Conservation (phyloP, 1,139 yeast species). For the Saccharomyces pastorianus region DNA sequence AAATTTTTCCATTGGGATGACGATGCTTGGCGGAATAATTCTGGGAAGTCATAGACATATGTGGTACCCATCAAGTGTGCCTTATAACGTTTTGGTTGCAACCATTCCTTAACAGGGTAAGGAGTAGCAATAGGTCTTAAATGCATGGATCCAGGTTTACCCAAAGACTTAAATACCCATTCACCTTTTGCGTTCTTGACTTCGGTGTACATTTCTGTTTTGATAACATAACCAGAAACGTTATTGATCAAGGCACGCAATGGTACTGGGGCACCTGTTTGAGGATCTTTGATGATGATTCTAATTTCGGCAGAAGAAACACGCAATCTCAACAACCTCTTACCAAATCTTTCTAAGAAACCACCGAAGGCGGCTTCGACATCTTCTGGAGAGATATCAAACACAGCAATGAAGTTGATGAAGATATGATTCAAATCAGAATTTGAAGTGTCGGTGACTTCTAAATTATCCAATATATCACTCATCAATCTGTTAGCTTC, state of each 20-base stretch:
- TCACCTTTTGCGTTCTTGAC: conserved; percentile 86
- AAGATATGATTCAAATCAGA: conserved; percentile 94
- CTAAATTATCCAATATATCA: conserved; percentile 89
- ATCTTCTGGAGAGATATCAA: conserved; percentile 88
- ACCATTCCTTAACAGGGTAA: conserved; percentile 93
- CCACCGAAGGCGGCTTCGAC: conserved; percentile 97
- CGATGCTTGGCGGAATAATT: conserved; percentile 89
- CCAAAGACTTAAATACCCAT: conserved; percentile 94
- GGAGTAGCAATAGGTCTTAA: conserved; percentile 92
- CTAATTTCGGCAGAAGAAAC: conserved; percentile 96
- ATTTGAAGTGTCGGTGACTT: conserved; percentile 87
- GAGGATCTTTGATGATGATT: conserved; percentile 86
- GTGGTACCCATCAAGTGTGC: conserved; percentile 98
- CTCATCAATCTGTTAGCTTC: conserved; percentile 95
- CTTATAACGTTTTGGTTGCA: conserved; percentile 96
- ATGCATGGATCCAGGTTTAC: conserved; percentile 94
- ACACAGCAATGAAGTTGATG: conserved; percentile 90
- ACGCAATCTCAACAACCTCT: conserved; percentile 92
- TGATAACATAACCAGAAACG: conserved; percentile 94
- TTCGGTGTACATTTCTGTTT: conserved; percentile 89
- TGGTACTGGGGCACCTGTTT: conserved; percentile 84
- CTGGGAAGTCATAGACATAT: conserved; percentile 97
- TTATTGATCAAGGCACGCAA: conserved; percentile 92
- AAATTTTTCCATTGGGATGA: conserved; percentile 73
- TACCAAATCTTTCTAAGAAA: conserved; percentile 93